Evolutionary conservation across 495 filamentous ascomycete species (phyloP).

Genomic region (Annulohypoxylon stygium): DNA sequence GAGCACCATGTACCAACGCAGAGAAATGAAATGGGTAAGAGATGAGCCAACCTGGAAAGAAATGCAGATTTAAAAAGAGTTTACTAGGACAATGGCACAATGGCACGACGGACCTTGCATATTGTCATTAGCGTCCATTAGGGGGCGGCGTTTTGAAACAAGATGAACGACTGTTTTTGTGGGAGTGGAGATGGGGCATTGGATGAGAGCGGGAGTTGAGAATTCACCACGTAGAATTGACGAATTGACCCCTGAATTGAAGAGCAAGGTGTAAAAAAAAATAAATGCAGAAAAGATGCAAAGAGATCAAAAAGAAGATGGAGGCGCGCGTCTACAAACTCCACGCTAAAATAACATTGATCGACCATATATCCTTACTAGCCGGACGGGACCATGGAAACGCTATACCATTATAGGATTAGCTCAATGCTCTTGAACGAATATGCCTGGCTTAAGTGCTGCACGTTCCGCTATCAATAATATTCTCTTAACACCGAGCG

Average conservation of each 20-base stretch:
- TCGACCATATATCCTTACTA: constrained; percentile 12
- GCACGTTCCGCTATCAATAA: no score
- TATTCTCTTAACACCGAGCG: constrained; percentile 9
- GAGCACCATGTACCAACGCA: neutral
- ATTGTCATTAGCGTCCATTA: constrained; percentile 4
- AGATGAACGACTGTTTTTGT: constrained; percentile 27
- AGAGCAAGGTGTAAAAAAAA: constrained; percentile 7
- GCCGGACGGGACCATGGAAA: constrained; percentile 1
- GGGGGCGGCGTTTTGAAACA: constrained; percentile 38
- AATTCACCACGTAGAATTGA: neutral
- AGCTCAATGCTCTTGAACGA: neutral
- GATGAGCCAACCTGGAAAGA: constrained; percentile 15
- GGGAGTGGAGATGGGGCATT: constrained; percentile 41
- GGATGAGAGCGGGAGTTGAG: constrained; percentile 27
- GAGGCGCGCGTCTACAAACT: constrained; percentile 51
- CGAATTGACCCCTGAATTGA: constrained; percentile 25
- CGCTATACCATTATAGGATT: constrained; percentile 1
- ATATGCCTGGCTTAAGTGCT: neutral
- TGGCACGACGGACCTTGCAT: neutral
- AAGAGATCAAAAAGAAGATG: constrained; percentile 14
- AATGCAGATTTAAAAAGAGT: constrained; percentile 5
- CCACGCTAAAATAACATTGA: constrained; percentile 38
- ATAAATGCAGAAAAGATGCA: constrained; percentile 1
- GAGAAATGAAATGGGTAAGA: neutral
- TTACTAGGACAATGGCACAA: neutral